Conservation (phyloP, 2,329 filamentous ascomycete genomes). For the Talaromyces amestolkiae region DNA sequence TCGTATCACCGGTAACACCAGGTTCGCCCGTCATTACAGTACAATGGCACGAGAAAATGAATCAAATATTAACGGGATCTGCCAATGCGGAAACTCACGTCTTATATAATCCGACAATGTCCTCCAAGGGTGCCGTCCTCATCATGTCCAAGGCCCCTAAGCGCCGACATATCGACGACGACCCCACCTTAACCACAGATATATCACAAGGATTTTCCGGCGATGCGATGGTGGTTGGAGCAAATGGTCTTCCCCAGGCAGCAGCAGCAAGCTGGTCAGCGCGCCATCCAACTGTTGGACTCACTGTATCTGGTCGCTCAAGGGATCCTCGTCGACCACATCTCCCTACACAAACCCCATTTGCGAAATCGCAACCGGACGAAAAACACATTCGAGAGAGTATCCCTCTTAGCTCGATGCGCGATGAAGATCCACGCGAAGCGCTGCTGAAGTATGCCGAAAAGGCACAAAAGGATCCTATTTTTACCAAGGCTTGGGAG, state of each 20-base stretch:
- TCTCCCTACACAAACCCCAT: slow-evolving; percentile 79
- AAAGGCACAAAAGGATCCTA: slow-evolving; percentile 84
- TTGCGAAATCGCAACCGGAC: slow-evolving; percentile 85
- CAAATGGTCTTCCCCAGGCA: slow-evolving; percentile 70
- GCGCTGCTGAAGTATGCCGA: slow-evolving; percentile 93
- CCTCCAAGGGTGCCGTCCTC: slow-evolving; percentile 74
- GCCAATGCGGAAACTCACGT: slow-evolving; percentile 87
- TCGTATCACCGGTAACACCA: slow-evolving; percentile 84
- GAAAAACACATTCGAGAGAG: slow-evolving; percentile 83
- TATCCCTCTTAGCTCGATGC: slow-evolving; percentile 86
- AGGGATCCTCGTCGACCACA: slow-evolving; percentile 82
- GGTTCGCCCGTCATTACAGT: slow-evolving; percentile 79
- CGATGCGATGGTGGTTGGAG: slow-evolving; percentile 73
- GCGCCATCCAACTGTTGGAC: slow-evolving; percentile 67
- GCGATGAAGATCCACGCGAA: slow-evolving; percentile 93
- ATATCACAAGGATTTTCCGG: slow-evolving; percentile 76
- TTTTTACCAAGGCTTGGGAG: slow-evolving; percentile 93
- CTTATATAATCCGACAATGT: slow-evolving; percentile 84
- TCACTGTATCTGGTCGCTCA: slow-evolving; percentile 74
- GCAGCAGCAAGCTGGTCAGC: slow-evolving; percentile 62
- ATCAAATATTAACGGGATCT: slow-evolving; percentile 92
- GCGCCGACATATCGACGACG: slow-evolving; percentile 91
- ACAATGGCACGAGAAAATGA: slow-evolving; percentile 89
- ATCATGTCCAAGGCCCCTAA: slow-evolving; percentile 94
- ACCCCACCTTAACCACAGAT: slow-evolving; percentile 81